Conservation (phyloP, 2,329 filamentous ascomycete genomes). For the Exophiala mesophila region DNA sequence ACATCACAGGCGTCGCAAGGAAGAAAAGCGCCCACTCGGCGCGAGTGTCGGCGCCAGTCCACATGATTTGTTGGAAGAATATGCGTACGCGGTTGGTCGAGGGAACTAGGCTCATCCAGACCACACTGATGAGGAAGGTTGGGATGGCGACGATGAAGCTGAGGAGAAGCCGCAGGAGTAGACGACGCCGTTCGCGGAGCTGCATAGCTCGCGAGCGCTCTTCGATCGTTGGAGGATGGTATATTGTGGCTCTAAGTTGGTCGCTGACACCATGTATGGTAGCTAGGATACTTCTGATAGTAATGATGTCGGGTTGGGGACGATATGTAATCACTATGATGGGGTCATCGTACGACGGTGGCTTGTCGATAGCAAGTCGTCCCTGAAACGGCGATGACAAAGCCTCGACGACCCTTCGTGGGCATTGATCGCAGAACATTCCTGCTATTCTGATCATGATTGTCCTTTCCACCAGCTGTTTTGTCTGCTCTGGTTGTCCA, state of each 20-base stretch:
- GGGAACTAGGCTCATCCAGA: constrained; percentile 78
- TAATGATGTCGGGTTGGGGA: constrained; percentile 65
- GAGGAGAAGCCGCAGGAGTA: constrained; percentile 64
- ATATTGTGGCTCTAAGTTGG: constrained; percentile 63
- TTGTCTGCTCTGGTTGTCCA: constrained; percentile 1
- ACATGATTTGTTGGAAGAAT: constrained; percentile 66
- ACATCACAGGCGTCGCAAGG: constrained; percentile 76
- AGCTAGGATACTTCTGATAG: constrained; percentile 66
- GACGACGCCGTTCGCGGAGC: constrained; percentile 60
- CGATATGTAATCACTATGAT: constrained; percentile 66
- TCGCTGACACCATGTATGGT: constrained; percentile 62
- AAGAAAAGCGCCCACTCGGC: constrained; percentile 74
- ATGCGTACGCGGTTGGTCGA: constrained; percentile 51
- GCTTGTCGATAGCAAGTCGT: constrained; percentile 43
- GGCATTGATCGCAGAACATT: constrained; percentile 71
- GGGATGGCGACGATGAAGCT: constrained; percentile 68
- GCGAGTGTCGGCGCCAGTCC: constrained; percentile 63
- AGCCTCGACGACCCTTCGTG: constrained; percentile 39
- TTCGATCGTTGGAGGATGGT: constrained; percentile 76
- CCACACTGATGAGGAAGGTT: constrained; percentile 77
- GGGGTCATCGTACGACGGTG: constrained; percentile 58
- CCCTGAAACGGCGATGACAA: constrained; percentile 45
- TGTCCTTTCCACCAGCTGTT: constrained; percentile 2
- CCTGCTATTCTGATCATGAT: constrained; percentile 63
- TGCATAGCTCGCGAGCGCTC: constrained; percentile 71